Conservation (phyloP, 495 filamentous ascomycete species). For the Gamarada debralockiae region DNA sequence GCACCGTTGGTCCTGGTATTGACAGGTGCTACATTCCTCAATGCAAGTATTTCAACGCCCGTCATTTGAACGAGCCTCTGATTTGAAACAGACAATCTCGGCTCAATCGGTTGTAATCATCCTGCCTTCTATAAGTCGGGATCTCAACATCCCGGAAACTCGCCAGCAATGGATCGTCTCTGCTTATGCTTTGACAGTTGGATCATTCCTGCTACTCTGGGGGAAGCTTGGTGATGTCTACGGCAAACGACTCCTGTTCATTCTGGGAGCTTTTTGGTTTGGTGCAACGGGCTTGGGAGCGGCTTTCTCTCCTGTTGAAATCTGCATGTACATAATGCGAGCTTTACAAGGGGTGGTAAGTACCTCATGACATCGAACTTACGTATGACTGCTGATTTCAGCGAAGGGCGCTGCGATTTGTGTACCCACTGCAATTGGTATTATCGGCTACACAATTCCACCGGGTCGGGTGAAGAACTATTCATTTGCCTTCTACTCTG, state of each 20-base stretch:
- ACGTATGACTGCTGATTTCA: constrained; percentile 33
- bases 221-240: constrained; percentile 72
- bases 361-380: constrained; percentile 11
- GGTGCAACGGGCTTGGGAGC: constrained; percentile 58
- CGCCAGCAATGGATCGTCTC: constrained; percentile 62
- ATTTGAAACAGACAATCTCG: constrained; percentile 44
- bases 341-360: constrained; percentile 68
- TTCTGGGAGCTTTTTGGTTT: constrained; percentile 61
- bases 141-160: constrained; percentile 49
- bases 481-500: constrained; percentile 39
- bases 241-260: constrained; percentile 66
- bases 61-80: not conserved
- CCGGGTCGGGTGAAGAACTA: constrained; percentile 62
- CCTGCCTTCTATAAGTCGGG: constrained; percentile 51
- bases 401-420: constrained; percentile 61
- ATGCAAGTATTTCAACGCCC: constrained; percentile 32
- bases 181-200: constrained; percentile 59
- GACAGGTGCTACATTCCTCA: constrained; percentile 51
- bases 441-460: constrained; percentile 56
- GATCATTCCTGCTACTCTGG: constrained; percentile 69
- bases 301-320: constrained; percentile 62
- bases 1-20: constrained; percentile 31
- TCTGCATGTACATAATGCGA: constrained; percentile 64
- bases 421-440: constrained; percentile 62
- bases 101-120: constrained; percentile 59